Base-by-base conservation (phyloP, 805 yeast genomes). In the Diddensiella caesifluorescens region DNA sequence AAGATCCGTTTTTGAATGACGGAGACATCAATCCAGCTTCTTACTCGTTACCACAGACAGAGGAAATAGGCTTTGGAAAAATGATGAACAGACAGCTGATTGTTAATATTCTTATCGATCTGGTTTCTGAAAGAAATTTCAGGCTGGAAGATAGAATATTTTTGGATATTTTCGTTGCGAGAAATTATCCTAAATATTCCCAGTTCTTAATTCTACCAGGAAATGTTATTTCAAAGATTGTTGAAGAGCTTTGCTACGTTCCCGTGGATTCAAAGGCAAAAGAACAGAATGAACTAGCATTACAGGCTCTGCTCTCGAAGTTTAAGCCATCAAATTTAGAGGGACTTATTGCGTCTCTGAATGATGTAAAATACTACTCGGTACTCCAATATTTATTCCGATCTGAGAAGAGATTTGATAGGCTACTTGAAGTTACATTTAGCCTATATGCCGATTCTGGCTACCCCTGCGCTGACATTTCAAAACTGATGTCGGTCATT, bases 121-220 rank as follows among this genome's bases (percentile, higher is more conserved):
- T 80, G 2, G 71, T 74, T 50, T 68, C 69, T 2, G 66, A 62
- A 4, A 47, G 50, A 68, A 63, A 25, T 45, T 51, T 10, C 68
- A 32, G 55, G 61, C 4, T 29, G 0, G 44, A 44, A 4, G 67
- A 64, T 27, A 49, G 51, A 12, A 55, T 61, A 3, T 41, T 35
- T 28, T 48, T 61, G 30, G 71, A 85, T 2, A 74, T 86, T 2
- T 92, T 90, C 55, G 61, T 90, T 25, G 84, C 90, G 0, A 63
- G 90, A 44, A 89, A 84, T 55, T 77, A 80, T 47, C 82, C 96
- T 2, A 92, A 90, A 56, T 90, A 83, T 59, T 69, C 76, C 9
- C 98, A 90, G 60, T 89, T 85, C 48, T 70, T 90, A 7, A 69
- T 86, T 33, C 59, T 92, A 1, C 74, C 88, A 0, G 92, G 80